Evolutionary conservation across 2,329 filamentous ascomycete genomes (phyloP).

Genomic region (Coleophoma crateriformis): DNA sequence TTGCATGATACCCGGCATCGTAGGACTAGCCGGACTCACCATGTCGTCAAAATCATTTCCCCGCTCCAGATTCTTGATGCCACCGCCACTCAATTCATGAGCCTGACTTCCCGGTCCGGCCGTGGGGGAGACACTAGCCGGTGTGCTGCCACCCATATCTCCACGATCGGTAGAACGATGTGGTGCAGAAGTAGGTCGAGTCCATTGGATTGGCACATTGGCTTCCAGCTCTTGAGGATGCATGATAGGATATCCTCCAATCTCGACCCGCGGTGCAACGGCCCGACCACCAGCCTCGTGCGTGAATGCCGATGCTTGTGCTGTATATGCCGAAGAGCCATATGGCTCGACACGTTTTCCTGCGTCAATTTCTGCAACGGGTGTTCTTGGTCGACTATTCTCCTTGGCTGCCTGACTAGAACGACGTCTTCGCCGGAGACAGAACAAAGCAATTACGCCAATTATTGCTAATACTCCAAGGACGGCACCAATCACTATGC

Average conservation of each 20-base stretch:
- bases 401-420: neutral
- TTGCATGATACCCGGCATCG: conserved; percentile 14
- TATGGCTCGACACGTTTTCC: conserved; percentile 2
- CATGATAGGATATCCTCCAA: conserved; percentile 19
- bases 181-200: neutral
- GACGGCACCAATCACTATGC: conserved; percentile 12
- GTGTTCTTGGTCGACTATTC: neutral
- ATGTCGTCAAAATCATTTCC: conserved; percentile 5
- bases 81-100: conserved; percentile 6
- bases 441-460: conserved; percentile 7
- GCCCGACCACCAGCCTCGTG: conserved; percentile 12
- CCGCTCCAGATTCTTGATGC: neutral
- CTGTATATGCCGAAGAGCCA: conserved; percentile 6
- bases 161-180: neutral
- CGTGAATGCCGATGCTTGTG: conserved; percentile 8
- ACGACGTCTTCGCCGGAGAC: conserved; percentile 5
- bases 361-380: conserved; percentile 12
- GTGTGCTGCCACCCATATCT: neutral
- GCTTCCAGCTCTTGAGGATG: conserved; percentile 18
- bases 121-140: conserved; percentile 3
- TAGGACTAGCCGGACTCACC: conserved; percentile 18
- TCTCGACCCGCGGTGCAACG: conserved; percentile 10
- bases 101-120: conserved; percentile 4
- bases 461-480: conserved; percentile 6
- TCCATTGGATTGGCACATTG: conserved; percentile 5